Conservation (phyloP, 179 eudicot genomes). For the Amaranthus tricolor region DNA sequence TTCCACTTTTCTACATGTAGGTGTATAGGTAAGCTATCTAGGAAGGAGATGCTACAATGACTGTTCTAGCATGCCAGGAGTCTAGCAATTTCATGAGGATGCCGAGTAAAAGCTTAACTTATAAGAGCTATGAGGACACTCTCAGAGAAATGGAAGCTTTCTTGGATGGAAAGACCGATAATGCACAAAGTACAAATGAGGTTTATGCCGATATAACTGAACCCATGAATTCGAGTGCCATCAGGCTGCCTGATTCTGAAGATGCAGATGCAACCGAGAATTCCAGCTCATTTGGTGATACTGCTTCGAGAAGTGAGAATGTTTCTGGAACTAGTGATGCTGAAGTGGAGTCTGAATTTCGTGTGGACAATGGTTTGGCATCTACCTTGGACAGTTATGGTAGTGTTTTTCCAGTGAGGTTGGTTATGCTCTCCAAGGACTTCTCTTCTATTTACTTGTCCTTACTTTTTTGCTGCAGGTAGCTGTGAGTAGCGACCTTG, state of each 20-base stretch:
- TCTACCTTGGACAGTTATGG: slow-evolving; percentile 47
- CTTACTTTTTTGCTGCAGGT: too few relatives aligned
- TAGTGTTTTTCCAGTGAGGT: slow-evolving; percentile 57
- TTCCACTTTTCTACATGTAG: not conserved
- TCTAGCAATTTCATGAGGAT: slow-evolving; percentile 21
- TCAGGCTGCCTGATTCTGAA: slow-evolving; percentile 32
- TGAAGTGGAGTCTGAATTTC: slow-evolving; percentile 76
- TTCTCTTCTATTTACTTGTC: not conserved
- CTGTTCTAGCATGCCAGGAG: slow-evolving; percentile 31
- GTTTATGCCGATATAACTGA: slow-evolving; percentile 40
- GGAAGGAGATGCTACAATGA: slow-evolving; percentile 26
- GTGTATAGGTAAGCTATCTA: slow-evolving; percentile 9
- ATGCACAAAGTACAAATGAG: slow-evolving; percentile 27
- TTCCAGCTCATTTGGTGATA: slow-evolving; percentile 85
- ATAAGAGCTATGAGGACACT: slow-evolving; percentile 40
- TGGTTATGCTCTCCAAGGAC: slow-evolving; percentile 1
- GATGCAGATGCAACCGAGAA: slow-evolving; percentile 85
- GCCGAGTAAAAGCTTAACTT: slow-evolving; percentile 35
- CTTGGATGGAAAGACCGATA: slow-evolving; percentile 38
- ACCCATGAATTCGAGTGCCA: slow-evolving; percentile 28
- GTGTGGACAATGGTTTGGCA: slow-evolving; percentile 42
- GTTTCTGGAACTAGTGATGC: slow-evolving; percentile 64
- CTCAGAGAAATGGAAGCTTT: slow-evolving; percentile 37
- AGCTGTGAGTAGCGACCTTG: not conserved
- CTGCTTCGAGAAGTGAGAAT: slow-evolving; percentile 56